Percentiles rank a stretch among this genome's conserved stretches.
phyloP scores from a whole-genome alignment of 202 grass and related monocot species.

The Elaeis oleifera region DNA sequence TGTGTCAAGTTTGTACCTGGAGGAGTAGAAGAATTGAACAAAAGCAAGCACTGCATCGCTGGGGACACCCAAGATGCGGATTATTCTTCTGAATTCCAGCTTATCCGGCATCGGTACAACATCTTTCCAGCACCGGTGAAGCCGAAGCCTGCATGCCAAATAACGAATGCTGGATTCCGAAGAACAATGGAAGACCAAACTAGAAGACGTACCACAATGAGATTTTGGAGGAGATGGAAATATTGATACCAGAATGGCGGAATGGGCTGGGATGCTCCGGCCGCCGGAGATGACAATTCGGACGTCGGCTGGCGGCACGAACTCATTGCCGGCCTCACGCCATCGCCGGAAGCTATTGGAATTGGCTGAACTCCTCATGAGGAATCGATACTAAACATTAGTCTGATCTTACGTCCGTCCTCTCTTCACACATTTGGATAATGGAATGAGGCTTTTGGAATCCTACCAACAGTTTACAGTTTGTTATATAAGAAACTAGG shows the following conservation, averaged over 20 bases:
- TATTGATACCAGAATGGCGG: conserved; percentile 55
- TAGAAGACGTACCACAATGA: too few relatives aligned
- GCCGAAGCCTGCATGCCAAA: conserved; percentile 33
- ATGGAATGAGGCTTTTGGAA: too few relatives aligned
- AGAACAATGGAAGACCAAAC: too few relatives aligned
- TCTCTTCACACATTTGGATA: too few relatives aligned
- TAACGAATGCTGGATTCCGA: too few relatives aligned
- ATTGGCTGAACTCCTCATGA: conserved; percentile 6
- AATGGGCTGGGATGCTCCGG: conserved; percentile 51
- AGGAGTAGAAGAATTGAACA: conserved; percentile 48
- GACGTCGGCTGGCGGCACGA: conserved; percentile 42
- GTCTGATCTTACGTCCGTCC: too few relatives aligned
- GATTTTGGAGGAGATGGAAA: background rate
- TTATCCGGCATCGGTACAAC: conserved; percentile 35
- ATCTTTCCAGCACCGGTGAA: conserved; percentile 77
- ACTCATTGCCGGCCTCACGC: conserved; percentile 7
- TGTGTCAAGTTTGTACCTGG: conserved; percentile 11
- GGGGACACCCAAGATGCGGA: conserved; percentile 53
- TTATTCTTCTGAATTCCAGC: conserved; percentile 31
- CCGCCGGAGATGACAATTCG: conserved; percentile 79
- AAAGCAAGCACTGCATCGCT: conserved; percentile 55
- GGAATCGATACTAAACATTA: too few relatives aligned
- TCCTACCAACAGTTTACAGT: too few relatives aligned
- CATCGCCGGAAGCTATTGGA: conserved; percentile 4
- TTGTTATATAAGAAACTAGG: too few relatives aligned